Base-by-base conservation (phyloP, 106 monocot species). In the Xerophyta viscosa region DNA sequence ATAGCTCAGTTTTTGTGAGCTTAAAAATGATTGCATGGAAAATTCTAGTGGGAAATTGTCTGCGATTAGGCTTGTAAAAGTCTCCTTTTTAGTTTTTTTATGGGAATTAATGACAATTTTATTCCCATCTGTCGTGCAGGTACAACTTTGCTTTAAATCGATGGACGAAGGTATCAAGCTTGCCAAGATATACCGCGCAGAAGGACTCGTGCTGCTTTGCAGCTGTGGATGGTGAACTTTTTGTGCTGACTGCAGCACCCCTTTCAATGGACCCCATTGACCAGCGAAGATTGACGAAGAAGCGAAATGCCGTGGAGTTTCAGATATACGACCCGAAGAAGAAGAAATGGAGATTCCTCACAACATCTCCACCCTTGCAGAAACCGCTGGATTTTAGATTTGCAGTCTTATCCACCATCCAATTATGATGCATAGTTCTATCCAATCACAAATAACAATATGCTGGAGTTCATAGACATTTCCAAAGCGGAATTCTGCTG, bases 301-400 rank as follows among this genome's bases (percentile, higher is more conserved):
- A 65, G 46, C 73, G 66, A 48, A 48, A 31, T 4, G 46, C 42
- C 6, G 48, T 93, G 15, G 70, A 83, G 17, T 66, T 93, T 41
- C 93, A 93, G 52, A 53, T 74, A 0, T 93, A 93, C 28, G 52
- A 84, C 46, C 77, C 80, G 22, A 60, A 44, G 33, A 77, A 57
- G 48, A 81, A 51, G 69, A 87, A 66, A 50, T 93, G 93, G 93
- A 83, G 63, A 52, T 63, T 93, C 29, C 53, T 77, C 15, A 65
- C 64, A 0, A 54, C 67, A 23, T 76, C 57, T 24, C 64, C 70
- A 24, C 93, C 87, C 2, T 70, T 81, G 21, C 21, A 67, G 8
- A 64, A 66, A 9, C 59, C 67, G 2, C 46, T 93, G 14, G 68
- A 93, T 55, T 93, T 93, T 36, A 83, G 74, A 20, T 61, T 67